A percentile compares a stretch with the other conserved stretches of the same genome.
phyloP scores from a whole-genome alignment of 176 grass and related monocot genomes.

The Triticum dicoccoides region DNA sequence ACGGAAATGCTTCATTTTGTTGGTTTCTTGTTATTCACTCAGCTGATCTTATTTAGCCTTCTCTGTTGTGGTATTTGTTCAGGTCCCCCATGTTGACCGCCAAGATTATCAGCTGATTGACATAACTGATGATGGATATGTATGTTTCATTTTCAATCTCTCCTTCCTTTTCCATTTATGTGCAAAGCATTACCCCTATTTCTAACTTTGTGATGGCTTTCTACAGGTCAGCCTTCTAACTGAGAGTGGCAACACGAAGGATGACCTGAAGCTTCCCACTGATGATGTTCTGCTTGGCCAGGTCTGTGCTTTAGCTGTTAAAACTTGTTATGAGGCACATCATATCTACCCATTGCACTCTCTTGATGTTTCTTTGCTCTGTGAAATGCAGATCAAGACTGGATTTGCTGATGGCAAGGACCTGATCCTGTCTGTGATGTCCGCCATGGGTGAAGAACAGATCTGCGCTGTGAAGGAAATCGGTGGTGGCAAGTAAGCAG shows the following conservation, averaged over 20 bases:
- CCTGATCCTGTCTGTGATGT: slow-evolving; percentile 56
- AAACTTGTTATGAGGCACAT: neutral
- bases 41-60: neutral
- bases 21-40: neutral
- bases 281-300: slow-evolving; percentile 35
- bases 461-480: slow-evolving; percentile 56
- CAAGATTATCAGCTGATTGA: slow-evolving; percentile 60
- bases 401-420: slow-evolving; percentile 61
- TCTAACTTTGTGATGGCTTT: neutral
- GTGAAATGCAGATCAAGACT: slow-evolving; percentile 34
- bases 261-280: slow-evolving; percentile 53
- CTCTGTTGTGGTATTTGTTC: neutral
- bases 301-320: slow-evolving; percentile 14
- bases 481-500: slow-evolving; percentile 30
- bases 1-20: neutral
- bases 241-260: slow-evolving; percentile 49
- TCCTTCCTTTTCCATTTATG: neutral
- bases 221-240: slow-evolving; percentile 56
- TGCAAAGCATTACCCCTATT: neutral
- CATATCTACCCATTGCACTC: neutral
- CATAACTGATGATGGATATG: slow-evolving; percentile 58
- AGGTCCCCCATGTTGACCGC: slow-evolving; percentile 45
- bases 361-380: neutral
- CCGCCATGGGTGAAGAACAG: slow-evolving; percentile 63
- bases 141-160: slow-evolving; percentile 3